Base-by-base conservation (phyloP, 2,329 filamentous ascomycete species). In the Fusarium incarnatum region DNA sequence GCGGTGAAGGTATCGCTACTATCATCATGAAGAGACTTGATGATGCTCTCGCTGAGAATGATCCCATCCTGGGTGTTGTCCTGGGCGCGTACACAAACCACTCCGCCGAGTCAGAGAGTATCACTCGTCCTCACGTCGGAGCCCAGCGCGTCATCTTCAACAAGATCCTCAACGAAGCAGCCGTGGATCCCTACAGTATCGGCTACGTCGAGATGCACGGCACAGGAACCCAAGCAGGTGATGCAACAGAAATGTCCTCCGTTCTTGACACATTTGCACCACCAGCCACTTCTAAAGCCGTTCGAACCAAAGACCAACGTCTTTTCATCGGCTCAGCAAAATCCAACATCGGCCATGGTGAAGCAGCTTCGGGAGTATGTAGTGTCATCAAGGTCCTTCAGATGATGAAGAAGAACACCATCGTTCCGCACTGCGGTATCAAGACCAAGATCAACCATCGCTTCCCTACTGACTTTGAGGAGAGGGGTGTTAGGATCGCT, bases 181-280 rank as follows among this genome's bases (percentile, higher is more conserved):
- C 90, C 60, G 86, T 96, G 18, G 90, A 95, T 74, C 91, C 93
- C 2, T 86, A 89, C 54, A 90, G 93, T 59, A 87, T 97, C 28
- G 89, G 89, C 78, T 97, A 96, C 73, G 91, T 97, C 5, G 94
- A 97, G 79, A 94, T 97, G 89, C 94, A 97, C 78, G 94, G 94
- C 42, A 69, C 67, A 2, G 94, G 94, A 32, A 97, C 94, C 0
- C 93, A 97, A 78, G 93, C 92, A 40, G 94, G 94, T 59, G 94
- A 97, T 75, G 90, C 89, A 4, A 91, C 89, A 3, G 94, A 97
- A 78, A 95, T 96, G 91, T 83, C 87, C 2, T 94, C 91, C 0
- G 92, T 97, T 47, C 88, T 90, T 5, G 80, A 84, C 54, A 81
- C 84, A 12, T 88, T 86, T 64, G 85, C 85, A 1, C 86, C 67